Evolutionary conservation across 208 protist genomes (phyloP), one percentile per base, ranked within the genome.

Genomic region (Trypanosoma grayi): DNA sequence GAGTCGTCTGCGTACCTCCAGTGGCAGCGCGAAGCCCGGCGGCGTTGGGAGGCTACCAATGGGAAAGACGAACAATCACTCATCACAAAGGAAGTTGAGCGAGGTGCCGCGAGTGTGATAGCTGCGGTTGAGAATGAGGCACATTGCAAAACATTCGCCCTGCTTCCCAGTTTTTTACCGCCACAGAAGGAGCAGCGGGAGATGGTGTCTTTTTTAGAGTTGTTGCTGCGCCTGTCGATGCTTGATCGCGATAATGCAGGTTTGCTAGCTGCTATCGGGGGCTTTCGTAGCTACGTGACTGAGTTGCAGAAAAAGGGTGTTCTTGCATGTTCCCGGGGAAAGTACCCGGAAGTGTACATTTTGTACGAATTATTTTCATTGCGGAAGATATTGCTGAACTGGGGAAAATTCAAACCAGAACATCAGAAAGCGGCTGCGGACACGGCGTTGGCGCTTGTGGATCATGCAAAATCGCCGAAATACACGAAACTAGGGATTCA

Each of bases 311-410:
- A 68, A 8, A 65, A 56, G n/a, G 67, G 64, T 25, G 22, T 85
- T 0, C 51, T 89, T 25, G 41, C 53, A 11, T 53, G 44, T 34
- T 33, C 34, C 9, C n/a, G 55, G 1, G 68, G 69, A 41, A 61
- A 68, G 43, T 89, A 71, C 44, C 79, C 82, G 4, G 46, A 53
- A 34, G 33, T 89, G 9, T 74, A 75, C 36, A 48, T 89, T 43
- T 60, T 89, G 25, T 76, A 81, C 58, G 82, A 89, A 41, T 44
- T 89, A n/a, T 73, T 79, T 45, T 83, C 79, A 16, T 64, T 81
- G 30, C 62, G 75, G 39, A 85, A 74, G 27, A 60, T 89, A 30
- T 28, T 71, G 13, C 39, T 70, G 9, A 56, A 62, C 10, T 89
- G 78, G 78, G 57, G 40, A 7, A 65, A 65, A n/a, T 55, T 89